Percentiles rank a stretch among this genome's conserved stretches.
These are phyloP conservation scores for Microstroma glucosiphilum DNA, from an alignment of 1,284 basidiomycete genomes.

Conservation along the genomic window DNA sequence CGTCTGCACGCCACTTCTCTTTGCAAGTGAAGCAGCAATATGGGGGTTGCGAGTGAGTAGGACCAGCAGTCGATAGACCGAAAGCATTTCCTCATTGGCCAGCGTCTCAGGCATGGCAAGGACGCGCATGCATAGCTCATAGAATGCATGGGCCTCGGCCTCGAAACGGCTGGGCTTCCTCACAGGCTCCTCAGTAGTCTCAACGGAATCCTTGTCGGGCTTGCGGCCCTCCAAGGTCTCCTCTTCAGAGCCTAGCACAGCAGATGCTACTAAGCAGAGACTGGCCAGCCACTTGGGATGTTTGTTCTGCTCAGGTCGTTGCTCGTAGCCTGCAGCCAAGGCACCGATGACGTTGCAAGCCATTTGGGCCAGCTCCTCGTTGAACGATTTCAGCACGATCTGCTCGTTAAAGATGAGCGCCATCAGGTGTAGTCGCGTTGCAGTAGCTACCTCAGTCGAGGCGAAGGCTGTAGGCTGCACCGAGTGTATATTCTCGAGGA, in stretches of 20 bases:
- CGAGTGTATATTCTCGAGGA: constrained; percentile 11
- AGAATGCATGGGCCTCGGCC: constrained; percentile 14
- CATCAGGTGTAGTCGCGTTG: constrained; percentile 75
- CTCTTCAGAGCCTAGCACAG: constrained; percentile 60
- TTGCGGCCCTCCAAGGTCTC: constrained; percentile 28
- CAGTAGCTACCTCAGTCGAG: constrained; percentile 52
- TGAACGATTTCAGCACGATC: constrained; percentile 61
- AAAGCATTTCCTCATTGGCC: constrained; percentile 31
- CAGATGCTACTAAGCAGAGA: constrained; percentile 72
- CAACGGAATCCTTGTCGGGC: neutral
- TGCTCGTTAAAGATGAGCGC: constrained; percentile 73
- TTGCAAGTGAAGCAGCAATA: constrained; percentile 24
- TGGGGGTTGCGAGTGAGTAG: constrained; percentile 32
- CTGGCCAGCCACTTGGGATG: constrained; percentile 66
- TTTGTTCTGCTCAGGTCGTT: constrained; percentile 26
- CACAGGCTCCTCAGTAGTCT: neutral
- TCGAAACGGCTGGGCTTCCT: neutral
- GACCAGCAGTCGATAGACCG: constrained; percentile 38
- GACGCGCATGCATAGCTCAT: constrained; percentile 22
- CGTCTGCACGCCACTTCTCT: constrained; percentile 27
- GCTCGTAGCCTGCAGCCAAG: constrained; percentile 16
- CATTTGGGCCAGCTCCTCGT: constrained; percentile 51
- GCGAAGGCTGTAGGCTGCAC: constrained; percentile 25
- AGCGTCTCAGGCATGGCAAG: constrained; percentile 49
- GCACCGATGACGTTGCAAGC: constrained; percentile 12